Conservation (phyloP, 768 basidiomycete species). For the Stropharia rugosoannulata region DNA sequence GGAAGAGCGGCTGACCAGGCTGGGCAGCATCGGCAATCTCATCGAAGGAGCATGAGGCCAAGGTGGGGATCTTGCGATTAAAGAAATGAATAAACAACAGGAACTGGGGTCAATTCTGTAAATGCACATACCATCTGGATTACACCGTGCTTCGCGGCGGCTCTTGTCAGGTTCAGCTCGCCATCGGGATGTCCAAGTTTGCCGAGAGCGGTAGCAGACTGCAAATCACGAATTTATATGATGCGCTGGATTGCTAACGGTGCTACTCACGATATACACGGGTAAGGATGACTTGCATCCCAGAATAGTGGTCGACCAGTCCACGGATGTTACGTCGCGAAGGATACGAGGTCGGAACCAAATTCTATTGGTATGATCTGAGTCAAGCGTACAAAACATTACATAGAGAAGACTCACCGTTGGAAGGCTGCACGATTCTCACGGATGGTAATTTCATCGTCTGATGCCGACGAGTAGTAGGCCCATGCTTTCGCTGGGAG, state of each 20-base stretch:
- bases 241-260: not conserved
- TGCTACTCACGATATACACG: slow-evolving; percentile 8
- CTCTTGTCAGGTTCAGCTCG: slow-evolving; percentile 86
- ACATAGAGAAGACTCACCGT: slow-evolving; percentile 40
- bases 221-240: not conserved
- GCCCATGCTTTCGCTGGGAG: slow-evolving; percentile 90
- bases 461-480: slow-evolving; percentile 89
- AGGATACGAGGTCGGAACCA: slow-evolving; percentile 91
- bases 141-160: slow-evolving; percentile 67
- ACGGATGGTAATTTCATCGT: slow-evolving; percentile 86
- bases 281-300: slow-evolving; percentile 44
- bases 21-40: slow-evolving; percentile 83
- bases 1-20: slow-evolving; percentile 76
- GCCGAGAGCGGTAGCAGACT: slow-evolving; percentile 83
- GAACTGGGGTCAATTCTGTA: not conserved
- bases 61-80: slow-evolving; percentile 75
- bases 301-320: slow-evolving; percentile 80
- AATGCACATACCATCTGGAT: slow-evolving; percentile 38
- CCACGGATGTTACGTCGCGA: slow-evolving; percentile 78
- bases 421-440: slow-evolving; percentile 91
- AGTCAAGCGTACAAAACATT: not conserved
- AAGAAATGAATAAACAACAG: not conserved
- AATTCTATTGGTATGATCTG: slow-evolving; percentile 36
- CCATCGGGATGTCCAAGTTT: slow-evolving; percentile 97
- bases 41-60: slow-evolving; percentile 94